These are phyloP conservation scores for Ophiocordyceps australis DNA, from an alignment of 2,329 filamentous ascomycete species.

Conservation along the genomic window DNA sequence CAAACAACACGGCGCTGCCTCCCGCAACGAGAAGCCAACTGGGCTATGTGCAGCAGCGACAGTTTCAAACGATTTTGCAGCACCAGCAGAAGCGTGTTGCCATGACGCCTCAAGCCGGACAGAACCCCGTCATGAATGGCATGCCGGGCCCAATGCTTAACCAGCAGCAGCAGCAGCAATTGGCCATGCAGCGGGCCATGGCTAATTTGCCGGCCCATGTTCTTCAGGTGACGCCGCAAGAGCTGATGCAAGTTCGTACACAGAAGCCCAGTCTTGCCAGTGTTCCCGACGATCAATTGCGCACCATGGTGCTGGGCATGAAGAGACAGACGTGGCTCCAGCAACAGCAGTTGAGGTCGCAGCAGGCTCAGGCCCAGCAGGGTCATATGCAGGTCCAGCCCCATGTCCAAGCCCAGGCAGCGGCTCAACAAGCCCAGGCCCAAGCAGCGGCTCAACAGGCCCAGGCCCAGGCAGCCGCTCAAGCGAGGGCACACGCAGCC, in stretches of 20 bases:
- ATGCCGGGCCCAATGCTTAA: constrained; percentile 11
- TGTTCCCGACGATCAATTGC: constrained; percentile 15
- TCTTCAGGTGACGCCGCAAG: constrained; percentile 14
- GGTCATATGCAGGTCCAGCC: constrained; percentile 10
- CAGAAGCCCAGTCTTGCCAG: constrained; percentile 8
- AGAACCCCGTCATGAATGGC: constrained; percentile 10
- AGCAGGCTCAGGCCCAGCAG: constrained; percentile 9
- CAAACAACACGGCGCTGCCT: constrained; percentile 15
- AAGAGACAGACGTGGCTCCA: constrained; percentile 13
- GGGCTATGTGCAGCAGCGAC: constrained; percentile 15
- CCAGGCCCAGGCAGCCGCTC: constrained; percentile 4
- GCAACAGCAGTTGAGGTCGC: constrained; percentile 12
- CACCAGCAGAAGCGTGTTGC: constrained; percentile 11
- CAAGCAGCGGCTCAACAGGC: constrained; percentile 6
- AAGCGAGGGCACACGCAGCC: constrained; percentile 7
- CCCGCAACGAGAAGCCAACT: constrained; percentile 14
- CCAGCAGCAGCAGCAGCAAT: constrained; percentile 5
- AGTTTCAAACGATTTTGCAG: constrained; percentile 18
- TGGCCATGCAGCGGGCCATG: constrained; percentile 8
- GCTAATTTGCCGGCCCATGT: constrained; percentile 11
- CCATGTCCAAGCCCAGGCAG: constrained; percentile 11
- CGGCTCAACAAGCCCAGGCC: constrained; percentile 11
- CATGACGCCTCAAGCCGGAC: constrained; percentile 11
- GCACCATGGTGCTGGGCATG: constrained; percentile 12
- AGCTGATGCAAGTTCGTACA: constrained; percentile 13